Percentiles rank a stretch among this genome's conserved stretches.
Evolutionary conservation across 2,329 filamentous ascomycete genomes (phyloP).

Genomic region (Plenodomus biglobosus): DNA sequence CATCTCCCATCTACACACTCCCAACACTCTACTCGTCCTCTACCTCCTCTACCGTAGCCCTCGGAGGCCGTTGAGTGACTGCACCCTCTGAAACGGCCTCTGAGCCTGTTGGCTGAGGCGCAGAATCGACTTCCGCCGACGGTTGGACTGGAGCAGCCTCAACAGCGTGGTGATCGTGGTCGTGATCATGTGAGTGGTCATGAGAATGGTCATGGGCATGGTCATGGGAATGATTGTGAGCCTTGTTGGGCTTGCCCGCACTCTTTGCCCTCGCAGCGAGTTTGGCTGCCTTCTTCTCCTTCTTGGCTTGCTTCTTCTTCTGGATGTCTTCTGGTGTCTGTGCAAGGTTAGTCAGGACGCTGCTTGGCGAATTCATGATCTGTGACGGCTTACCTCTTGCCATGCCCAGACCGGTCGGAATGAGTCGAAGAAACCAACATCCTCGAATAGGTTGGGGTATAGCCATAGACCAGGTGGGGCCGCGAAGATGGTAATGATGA

Average conservation of each 20-base stretch:
- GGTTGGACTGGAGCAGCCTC: slow-evolving; percentile 25
- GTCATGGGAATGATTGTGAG: slow-evolving; percentile 12
- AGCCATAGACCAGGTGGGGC: slow-evolving; percentile 91
- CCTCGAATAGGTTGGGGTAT: slow-evolving; percentile 96
- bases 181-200: too few species aligned
- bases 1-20: not conserved
- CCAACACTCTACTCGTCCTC: slow-evolving; percentile 33
- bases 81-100: slow-evolving; percentile 22
- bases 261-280: slow-evolving; percentile 32
- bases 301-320: slow-evolving; percentile 49
- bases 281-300: slow-evolving; percentile 42
- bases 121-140: slow-evolving; percentile 21
- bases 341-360: not conserved
- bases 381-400: slow-evolving; percentile 72
- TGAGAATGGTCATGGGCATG: too few species aligned
- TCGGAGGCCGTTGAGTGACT: slow-evolving; percentile 31
- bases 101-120: slow-evolving; percentile 34
- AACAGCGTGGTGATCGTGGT: slow-evolving; percentile 1
- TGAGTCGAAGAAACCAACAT: slow-evolving; percentile 96
- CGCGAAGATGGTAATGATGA: slow-evolving; percentile 86
- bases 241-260: slow-evolving; percentile 39
- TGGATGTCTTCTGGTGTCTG: slow-evolving; percentile 48
- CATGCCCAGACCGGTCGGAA: slow-evolving; percentile 97
- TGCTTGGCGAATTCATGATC: not conserved
- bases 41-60: slow-evolving; percentile 43